Evolutionary conservation across 202 grass and related monocot genomes (phyloP).

Genomic region (Zoysia matrella): DNA sequence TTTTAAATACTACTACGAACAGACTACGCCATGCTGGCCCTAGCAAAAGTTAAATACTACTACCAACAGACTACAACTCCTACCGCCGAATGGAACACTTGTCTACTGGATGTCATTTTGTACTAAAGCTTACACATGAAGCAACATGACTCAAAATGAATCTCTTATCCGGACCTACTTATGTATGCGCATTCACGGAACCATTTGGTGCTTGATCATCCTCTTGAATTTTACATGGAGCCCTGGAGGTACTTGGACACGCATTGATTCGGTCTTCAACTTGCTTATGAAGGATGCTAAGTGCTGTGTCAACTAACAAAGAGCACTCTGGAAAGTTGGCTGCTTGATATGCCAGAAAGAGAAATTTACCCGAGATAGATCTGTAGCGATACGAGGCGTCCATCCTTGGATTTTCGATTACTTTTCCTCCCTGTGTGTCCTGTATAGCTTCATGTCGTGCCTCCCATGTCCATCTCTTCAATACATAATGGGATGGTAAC

Average conservation of each 20-base stretch:
- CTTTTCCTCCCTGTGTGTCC: not conserved
- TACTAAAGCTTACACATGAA: not conserved
- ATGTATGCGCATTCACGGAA: not conserved
- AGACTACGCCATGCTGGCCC: no score
- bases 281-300: not conserved
- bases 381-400: not conserved
- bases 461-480: slow-evolving; percentile 3
- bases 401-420: not conserved
- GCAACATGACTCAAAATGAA: not conserved
- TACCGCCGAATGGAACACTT: not conserved
- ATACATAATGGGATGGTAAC: not conserved
- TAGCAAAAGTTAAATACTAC: no score
- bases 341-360: not conserved
- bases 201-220: not conserved
- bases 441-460: not conserved
- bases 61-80: not conserved
- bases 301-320: not conserved
- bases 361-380: not conserved
- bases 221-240: not conserved
- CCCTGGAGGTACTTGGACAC: not conserved
- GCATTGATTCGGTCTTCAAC: not conserved
- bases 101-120: not conserved
- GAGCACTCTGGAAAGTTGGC: not conserved
- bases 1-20: no score
- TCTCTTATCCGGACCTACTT: not conserved